Percentiles rank a stretch among this genome's conserved stretches.
These are phyloP conservation scores for Rosellinia necatrix DNA, from an alignment of 2,329 filamentous ascomycete genomes.

Conservation along the genomic window DNA sequence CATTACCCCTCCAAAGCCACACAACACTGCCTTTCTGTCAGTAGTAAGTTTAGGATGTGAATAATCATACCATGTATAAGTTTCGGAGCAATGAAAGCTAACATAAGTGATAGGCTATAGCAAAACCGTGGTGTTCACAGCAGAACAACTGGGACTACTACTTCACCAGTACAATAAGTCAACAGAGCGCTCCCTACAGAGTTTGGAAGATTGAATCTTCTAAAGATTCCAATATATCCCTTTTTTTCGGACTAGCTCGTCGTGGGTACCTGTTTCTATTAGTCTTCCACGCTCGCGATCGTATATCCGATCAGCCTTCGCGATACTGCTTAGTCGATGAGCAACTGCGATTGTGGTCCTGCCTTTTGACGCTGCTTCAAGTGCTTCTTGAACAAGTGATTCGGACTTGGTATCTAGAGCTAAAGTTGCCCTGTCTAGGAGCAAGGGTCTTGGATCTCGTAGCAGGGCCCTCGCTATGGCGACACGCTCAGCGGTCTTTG, in stretches of 20 bases:
- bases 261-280: neutral
- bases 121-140: no score
- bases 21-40: no score
- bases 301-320: neutral
- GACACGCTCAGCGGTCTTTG: conserved; percentile 68
- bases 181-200: no score
- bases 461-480: conserved; percentile 69
- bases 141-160: no score
- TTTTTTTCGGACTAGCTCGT: neutral
- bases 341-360: conserved; percentile 69
- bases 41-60: no score
- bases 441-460: conserved; percentile 62
- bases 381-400: conserved; percentile 57
- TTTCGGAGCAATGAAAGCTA: no score
- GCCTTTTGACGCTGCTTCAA: conserved; percentile 56
- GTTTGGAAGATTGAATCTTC: no score
- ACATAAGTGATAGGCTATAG: no score
- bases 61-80: no score
- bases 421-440: conserved; percentile 70
- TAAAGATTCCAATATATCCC: conserved; percentile 2
- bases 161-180: no score
- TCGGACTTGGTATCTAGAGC: conserved; percentile 52
- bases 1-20: no score
- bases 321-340: conserved; percentile 51
- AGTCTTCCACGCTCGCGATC: neutral